Conservation (phyloP, 129 eudicot genomes). For the Flaveria brownii region DNA sequence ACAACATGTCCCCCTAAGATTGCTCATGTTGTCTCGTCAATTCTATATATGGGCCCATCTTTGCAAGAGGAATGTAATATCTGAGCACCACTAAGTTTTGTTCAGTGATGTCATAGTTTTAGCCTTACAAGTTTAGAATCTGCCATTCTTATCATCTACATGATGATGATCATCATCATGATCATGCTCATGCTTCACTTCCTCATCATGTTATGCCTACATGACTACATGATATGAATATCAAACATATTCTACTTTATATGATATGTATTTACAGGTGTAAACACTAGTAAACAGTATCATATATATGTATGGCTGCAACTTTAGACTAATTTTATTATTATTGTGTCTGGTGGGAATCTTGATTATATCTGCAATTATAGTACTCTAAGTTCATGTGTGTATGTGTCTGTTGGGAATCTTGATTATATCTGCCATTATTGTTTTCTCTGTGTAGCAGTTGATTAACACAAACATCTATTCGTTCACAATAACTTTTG, state of each 20-base stretch:
- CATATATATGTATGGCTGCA: constrained; percentile 23
- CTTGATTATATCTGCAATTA: constrained; percentile 22
- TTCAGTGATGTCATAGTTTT: constrained; percentile 28
- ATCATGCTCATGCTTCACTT: constrained; percentile 27
- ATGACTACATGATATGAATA: constrained; percentile 13
- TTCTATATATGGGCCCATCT: constrained; percentile 32
- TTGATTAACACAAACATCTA: not conserved
- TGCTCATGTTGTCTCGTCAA: constrained; percentile 32
- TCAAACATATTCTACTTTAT: constrained; percentile 9
- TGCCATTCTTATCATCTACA: constrained; percentile 38
- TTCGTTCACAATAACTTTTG: too few relatives aligned
- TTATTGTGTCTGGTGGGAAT: constrained; percentile 24
- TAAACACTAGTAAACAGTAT: constrained; percentile 18
- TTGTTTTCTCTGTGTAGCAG: constrained; percentile 21
- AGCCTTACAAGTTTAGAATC: constrained; percentile 35
- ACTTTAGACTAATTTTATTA: constrained; percentile 17
- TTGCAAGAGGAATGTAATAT: constrained; percentile 32
- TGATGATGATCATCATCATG: constrained; percentile 20
- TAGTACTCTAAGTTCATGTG: constrained; percentile 25
- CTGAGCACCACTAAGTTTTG: constrained; percentile 46
- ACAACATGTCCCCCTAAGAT: constrained; percentile 35
- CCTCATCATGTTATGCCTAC: constrained; percentile 36
- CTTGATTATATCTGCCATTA: constrained; percentile 29
- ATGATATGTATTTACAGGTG: constrained; percentile 21
- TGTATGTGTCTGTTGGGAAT: constrained; percentile 24